Evolutionary conservation across 345 rosid species (phyloP).

Genomic region (Populus alba): DNA sequence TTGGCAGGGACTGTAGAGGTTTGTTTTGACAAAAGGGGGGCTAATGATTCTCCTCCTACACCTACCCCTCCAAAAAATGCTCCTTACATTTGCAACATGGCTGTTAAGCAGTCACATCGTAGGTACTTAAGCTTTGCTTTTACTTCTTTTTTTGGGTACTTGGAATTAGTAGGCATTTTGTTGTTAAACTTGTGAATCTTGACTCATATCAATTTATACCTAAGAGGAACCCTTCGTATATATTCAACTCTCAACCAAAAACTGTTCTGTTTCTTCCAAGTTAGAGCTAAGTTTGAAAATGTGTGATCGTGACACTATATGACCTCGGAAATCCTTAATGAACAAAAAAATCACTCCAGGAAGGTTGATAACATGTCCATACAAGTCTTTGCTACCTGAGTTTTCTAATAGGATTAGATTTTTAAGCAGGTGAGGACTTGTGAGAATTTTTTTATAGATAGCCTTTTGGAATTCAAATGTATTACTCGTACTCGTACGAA

Average conservation of each 20-base stretch:
- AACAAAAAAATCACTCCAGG: neutral
- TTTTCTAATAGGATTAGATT: neutral
- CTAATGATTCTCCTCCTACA: conserved; percentile 73
- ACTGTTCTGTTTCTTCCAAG: neutral
- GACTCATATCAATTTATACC: neutral
- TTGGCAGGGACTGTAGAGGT: conserved; percentile 94
- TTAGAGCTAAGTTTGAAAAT: neutral
- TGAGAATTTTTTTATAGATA: neutral
- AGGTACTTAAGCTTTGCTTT: conserved; percentile 43
- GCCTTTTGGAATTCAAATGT: neutral
- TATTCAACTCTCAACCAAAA: neutral
- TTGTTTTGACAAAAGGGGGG: conserved; percentile 66
- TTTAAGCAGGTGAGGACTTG: neutral
- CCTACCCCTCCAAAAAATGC: conserved; percentile 72
- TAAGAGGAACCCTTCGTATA: neutral
- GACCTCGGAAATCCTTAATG: neutral
- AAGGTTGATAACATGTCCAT: neutral
- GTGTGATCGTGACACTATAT: neutral
- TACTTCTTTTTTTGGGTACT: neutral
- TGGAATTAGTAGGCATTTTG: neutral
- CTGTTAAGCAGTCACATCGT: conserved; percentile 66
- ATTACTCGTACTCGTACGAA: neutral
- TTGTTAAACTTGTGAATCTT: neutral
- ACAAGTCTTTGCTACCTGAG: neutral
- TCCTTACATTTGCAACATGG: conserved; percentile 87